Evolutionary conservation across 2,329 filamentous ascomycete genomes (phyloP), one percentile per base, ranked within the genome.

Genomic region (Nectriaceae sp.): DNA sequence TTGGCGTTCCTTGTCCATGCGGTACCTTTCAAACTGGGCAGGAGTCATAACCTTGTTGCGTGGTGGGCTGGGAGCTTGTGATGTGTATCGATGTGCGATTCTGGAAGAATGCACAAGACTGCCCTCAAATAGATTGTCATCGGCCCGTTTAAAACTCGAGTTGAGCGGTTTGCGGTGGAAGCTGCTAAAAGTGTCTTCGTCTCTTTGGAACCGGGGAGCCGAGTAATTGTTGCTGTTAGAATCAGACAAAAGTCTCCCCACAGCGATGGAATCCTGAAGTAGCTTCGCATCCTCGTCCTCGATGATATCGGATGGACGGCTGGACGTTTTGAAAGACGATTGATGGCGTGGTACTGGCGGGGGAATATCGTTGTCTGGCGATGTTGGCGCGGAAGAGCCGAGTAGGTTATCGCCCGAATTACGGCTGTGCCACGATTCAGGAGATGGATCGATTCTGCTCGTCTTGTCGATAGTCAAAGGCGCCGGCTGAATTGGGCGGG

Each of bases 1-100:
- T 46, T 79, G 75, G n/a, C 83, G 77, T 56, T 85, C 85, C 62
- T 89, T 86, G 63, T 94, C 87, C 61, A 86, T 80, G 53, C 85
- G 82, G 61, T 92, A 93, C 55, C 81, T 81, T 65, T 96, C 90
- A 58, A 95, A 96, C 65, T 96, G 84, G 11, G 86, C 89, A 1
- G 88, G 88, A 2, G 91, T 96, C 89, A 96, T 96, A 53, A 94
- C 87, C 68, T 94, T 94, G 65, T 82, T 87, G 18, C 76, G 74
- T 8, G 78, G 69, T 2, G 74, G 67, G 44, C 65, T 74, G 6
- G 65, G 62, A 40, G 63, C 67, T 43, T 60, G 70, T 11, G 63
- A 61, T 18, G 56, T 54, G 42, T 66, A 67, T 49, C 71, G 72
- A 31, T 71, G 66, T 11, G 65, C 64, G 20, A 69, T 55, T 37